Conservation (phyloP, 306 rosid species). For the Prunus armeniaca region DNA sequence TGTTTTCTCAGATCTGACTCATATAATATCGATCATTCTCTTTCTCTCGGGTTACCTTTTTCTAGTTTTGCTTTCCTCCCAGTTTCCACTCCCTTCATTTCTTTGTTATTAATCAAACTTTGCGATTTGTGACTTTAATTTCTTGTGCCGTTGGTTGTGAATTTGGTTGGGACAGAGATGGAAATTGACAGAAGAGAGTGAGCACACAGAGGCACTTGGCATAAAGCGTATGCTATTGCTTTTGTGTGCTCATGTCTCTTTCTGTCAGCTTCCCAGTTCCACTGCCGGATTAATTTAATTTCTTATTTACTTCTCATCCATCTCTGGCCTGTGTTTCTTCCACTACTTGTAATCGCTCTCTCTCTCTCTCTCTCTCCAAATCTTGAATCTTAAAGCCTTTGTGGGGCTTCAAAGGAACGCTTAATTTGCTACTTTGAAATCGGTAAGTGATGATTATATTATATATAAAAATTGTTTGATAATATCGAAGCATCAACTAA, state of each 20-base stretch:
- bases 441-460: conserved; percentile 6
- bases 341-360: neutral
- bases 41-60: neutral
- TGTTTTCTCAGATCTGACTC: conserved; percentile 53
- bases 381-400: neutral
- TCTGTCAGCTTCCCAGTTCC: conserved; percentile 78
- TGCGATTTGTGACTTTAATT: neutral
- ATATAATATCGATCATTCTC: conserved; percentile 1
- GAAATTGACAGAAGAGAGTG: conserved; percentile 99
- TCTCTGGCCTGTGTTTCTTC: neutral
- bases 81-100: neutral
- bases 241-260: conserved; percentile 93
- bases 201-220: conserved; percentile 82
- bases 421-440: neutral
- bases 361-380: conserved; percentile 10
- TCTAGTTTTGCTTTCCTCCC: neutral
- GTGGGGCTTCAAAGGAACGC: neutral
- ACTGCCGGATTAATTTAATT: conserved; percentile 20
- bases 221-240: conserved; percentile 50
- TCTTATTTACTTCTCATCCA: conserved; percentile 3
- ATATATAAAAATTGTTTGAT: neutral
- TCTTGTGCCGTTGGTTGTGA: neutral
- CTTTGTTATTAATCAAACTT: neutral
- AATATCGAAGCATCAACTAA: neutral
- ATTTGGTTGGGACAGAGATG: conserved; percentile 34